Evolutionary conservation across 768 basidiomycete genomes (phyloP).

Genomic region (Cystofilobasidium bisporidii): DNA sequence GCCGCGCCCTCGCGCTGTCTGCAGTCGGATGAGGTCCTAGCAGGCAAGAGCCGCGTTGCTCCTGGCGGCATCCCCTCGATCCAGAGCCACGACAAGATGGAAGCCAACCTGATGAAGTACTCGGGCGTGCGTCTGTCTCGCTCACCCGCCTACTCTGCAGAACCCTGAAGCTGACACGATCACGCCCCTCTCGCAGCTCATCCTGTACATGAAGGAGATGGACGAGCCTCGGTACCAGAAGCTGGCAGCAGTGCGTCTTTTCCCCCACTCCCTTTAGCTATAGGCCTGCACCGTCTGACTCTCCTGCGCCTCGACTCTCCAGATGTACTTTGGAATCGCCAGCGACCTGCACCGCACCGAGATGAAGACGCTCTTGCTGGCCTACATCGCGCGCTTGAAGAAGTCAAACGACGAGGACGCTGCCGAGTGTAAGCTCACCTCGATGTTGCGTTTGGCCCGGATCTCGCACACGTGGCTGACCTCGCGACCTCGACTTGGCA

Average conservation of each 20-base stretch:
- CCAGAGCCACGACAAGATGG: constrained; percentile 56
- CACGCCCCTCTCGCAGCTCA: constrained; percentile 41
- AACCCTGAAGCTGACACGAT: too few species aligned
- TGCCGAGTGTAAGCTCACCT: constrained; percentile 12
- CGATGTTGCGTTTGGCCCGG: background rate
- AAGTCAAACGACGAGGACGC: constrained; percentile 55
- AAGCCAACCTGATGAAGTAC: constrained; percentile 76
- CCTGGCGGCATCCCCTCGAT: constrained; percentile 42
- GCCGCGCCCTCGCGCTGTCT: constrained; percentile 28
- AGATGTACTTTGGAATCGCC: constrained; percentile 84
- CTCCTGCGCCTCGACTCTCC: background rate
- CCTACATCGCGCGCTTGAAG: constrained; percentile 54
- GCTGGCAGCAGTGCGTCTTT: constrained; percentile 68
- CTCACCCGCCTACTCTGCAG: background rate
- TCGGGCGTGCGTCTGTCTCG: constrained; percentile 45
- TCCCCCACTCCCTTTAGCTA: background rate
- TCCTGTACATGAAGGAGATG: constrained; percentile 94
- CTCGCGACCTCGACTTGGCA: background rate
- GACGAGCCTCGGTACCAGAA: constrained; percentile 79
- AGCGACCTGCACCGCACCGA: constrained; percentile 74
- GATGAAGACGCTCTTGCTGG: constrained; percentile 60
- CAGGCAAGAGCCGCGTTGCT: constrained; percentile 39
- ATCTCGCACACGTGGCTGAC: background rate
- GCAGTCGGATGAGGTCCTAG: constrained; percentile 60
- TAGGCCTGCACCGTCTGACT: too few species aligned